These are phyloP conservation scores for Eucalyptus dawsonii DNA, from an alignment of 345 rosid species.

Conservation along the genomic window DNA sequence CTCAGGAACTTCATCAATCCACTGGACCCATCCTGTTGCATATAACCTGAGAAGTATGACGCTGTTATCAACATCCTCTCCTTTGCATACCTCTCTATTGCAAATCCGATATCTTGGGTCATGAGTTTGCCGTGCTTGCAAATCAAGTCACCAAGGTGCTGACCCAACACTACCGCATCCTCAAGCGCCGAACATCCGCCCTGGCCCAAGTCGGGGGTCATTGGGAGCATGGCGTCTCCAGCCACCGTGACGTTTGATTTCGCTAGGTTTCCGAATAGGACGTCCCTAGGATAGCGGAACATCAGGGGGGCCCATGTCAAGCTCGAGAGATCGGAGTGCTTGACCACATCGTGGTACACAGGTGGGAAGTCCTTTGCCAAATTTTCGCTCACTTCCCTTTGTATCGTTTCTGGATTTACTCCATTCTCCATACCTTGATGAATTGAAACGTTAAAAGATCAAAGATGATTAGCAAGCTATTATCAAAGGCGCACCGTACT, in stretches of 20 bases:
- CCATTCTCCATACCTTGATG: neutral
- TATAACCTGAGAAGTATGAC: slow-evolving; percentile 17
- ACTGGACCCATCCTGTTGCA: slow-evolving; percentile 8
- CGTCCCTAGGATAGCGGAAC: slow-evolving; percentile 18
- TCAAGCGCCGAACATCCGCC: slow-evolving; percentile 23
- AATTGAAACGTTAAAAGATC: neutral
- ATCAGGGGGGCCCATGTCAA: slow-evolving; percentile 13
- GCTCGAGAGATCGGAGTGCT: slow-evolving; percentile 4
- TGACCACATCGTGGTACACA: slow-evolving; percentile 1
- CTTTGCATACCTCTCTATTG: slow-evolving; percentile 2
- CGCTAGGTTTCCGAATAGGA: slow-evolving; percentile 12
- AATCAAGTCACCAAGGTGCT: slow-evolving; percentile 11
- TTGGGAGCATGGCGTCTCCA: slow-evolving; percentile 42
- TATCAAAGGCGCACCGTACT: neutral
- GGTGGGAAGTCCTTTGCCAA: slow-evolving; percentile 7
- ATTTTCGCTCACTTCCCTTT: slow-evolving; percentile 1
- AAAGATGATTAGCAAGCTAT: neutral
- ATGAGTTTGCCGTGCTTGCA: neutral
- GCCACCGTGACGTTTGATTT: slow-evolving; percentile 19
- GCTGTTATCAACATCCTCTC: slow-evolving; percentile 17
- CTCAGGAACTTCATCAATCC: slow-evolving; percentile 15
- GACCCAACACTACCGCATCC: slow-evolving; percentile 20
- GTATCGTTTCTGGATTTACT: neutral
- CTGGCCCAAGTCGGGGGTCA: slow-evolving; percentile 34
- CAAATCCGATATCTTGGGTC: neutral